Percentiles rank a stretch among this genome's conserved stretches.
Evolutionary conservation across 106 monocot genomes (phyloP).

Genomic region (Apostasia shenzhenica): DNA sequence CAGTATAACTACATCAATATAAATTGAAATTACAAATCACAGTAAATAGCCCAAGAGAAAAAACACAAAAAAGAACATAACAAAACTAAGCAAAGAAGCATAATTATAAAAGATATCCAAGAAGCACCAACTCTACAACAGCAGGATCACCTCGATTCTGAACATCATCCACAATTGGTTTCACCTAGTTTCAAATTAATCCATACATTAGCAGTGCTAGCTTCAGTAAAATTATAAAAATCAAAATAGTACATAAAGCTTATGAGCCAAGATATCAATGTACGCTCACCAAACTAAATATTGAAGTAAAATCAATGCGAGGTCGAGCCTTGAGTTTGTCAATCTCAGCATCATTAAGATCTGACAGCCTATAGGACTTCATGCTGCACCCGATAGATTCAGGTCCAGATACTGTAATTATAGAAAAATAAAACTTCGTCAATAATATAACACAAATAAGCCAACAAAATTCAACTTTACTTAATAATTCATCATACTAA

Average conservation of each 20-base stretch:
- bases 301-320: conserved; percentile 92
- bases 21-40: conserved; percentile 4
- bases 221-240: not conserved
- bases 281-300: conserved; percentile 63
- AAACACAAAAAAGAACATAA: not conserved
- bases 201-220: not conserved
- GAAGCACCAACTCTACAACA: conserved; percentile 68
- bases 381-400: conserved; percentile 32
- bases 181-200: conserved; percentile 43
- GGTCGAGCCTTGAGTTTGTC: conserved; percentile 77
- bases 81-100: not conserved
- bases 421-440: not conserved
- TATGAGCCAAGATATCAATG: not conserved
- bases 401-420: conserved; percentile 15
- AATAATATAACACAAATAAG: not conserved
- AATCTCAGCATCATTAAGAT: conserved; percentile 57
- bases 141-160: conserved; percentile 76
- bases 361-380: conserved; percentile 80
- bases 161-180: conserved; percentile 94
- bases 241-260: not conserved
- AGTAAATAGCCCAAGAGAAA: not conserved
- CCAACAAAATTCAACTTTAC: not conserved
- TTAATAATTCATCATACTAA: not conserved
- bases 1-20: conserved; percentile 56
- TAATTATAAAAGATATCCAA: conserved; percentile 6